Evolutionary conservation across 768 basidiomycete species (phyloP).

Genomic region (Clathrus columnatus): DNA sequence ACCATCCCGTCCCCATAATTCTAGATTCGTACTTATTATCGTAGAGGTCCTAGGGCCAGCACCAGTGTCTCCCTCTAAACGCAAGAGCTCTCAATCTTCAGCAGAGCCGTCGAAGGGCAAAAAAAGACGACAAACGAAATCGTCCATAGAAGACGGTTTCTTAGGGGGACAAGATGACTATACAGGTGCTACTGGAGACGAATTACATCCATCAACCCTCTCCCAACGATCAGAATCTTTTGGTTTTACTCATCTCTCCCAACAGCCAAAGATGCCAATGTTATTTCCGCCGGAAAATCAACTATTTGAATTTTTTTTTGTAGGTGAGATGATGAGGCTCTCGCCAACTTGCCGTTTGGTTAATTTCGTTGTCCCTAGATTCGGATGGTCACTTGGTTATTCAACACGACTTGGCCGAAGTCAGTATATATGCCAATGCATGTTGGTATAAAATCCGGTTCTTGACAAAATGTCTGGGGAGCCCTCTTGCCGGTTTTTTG

Average conservation of each 20-base stretch:
- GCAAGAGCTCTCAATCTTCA: not conserved
- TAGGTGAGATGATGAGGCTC: not conserved
- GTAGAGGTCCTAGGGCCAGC: no score
- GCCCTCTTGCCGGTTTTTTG: not conserved
- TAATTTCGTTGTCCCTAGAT: not conserved
- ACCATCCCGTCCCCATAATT: no score
- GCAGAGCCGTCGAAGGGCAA: not conserved
- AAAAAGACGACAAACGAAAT: not conserved
- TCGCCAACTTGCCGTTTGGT: not conserved
- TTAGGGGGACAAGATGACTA: not conserved
- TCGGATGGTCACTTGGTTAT: not conserved
- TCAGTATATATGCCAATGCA: not conserved
- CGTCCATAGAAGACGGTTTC: not conserved
- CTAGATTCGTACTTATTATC: no score
- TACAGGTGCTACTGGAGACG: not conserved
- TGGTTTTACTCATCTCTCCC: not conserved
- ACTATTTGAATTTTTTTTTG: not conserved
- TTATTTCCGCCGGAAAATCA: not conserved
- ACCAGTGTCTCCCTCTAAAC: not conserved
- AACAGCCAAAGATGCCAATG: not conserved
- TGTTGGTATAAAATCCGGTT: slow-evolving; percentile 1
- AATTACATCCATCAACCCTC: no score
- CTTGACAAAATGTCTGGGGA: not conserved
- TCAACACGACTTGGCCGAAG: not conserved
- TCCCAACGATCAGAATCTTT: not conserved